Base-by-base conservation (phyloP, 805 yeast species). In the Debaryomyces castellii region DNA sequence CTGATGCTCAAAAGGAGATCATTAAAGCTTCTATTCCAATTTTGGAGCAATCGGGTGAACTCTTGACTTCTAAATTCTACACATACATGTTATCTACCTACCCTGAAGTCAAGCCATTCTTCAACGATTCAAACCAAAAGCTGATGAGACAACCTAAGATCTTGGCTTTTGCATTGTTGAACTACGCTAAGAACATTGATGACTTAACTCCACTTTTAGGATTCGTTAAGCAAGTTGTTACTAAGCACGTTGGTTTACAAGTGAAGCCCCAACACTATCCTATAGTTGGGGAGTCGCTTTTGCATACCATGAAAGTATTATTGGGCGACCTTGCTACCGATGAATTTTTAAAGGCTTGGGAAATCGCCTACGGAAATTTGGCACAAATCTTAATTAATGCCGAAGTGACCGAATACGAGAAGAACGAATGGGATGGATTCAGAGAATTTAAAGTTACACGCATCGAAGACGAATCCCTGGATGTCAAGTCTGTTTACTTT, bases 241-340 rank as follows among this genome's bases (percentile, higher is more conserved):
- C 72, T 51, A 85, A 84, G 61, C 91, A 85, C 53, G 82, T 78
- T 47, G 86, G 87, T 37, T 66, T 85, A 49, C 80, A 80, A 55
- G 74, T 85, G 36, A 59, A 65, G 49, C 79, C 89, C 3, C 85
- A 80, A 45, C 89, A 84, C 47, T 85, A 85, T 54, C 80, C 82
- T 18, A 71, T 81, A 51, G 89, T 85, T 25, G 91, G 89, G 23
- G 58, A 62, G 24, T 72, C 75, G 48, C 62, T 86, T n/a, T 58
- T 85, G 25, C 65, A 66, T 22, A 80, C 89, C 11, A 72, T 86
- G 62, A 59, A 62, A 34, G 74, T 75, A 44, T 71, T 81, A 34
- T 64, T 85, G 28, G 88, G 87, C 4, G 74, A 66, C 36, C 74
- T 70, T n/a, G 87, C 87, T n/a, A 80, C 81, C 16, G 73, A 69